These are phyloP conservation scores for Verbena officinalis DNA, from an alignment of 257 asterid species.

Conservation along the genomic window DNA sequence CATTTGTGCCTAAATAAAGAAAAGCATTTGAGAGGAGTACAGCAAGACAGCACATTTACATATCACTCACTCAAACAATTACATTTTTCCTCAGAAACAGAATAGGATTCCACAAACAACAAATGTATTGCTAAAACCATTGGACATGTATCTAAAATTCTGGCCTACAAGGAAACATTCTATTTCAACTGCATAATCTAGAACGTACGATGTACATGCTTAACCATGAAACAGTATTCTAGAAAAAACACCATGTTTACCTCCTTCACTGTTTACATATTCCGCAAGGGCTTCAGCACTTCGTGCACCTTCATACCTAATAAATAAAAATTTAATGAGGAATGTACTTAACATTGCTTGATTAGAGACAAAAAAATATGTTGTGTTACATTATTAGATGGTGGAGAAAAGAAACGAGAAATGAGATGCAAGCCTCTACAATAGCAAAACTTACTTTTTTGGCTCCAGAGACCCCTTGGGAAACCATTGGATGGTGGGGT, in stretches of 20 bases:
- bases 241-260: slow-evolving; percentile 40
- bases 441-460: slow-evolving; percentile 50
- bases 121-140: not conserved
- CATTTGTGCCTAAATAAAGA: slow-evolving; percentile 65
- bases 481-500: slow-evolving; percentile 91
- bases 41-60: no score
- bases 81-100: not conserved
- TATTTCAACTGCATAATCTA: not conserved
- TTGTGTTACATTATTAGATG: not conserved
- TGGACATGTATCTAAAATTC: not conserved
- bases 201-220: not conserved
- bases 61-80: not conserved
- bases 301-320: slow-evolving; percentile 75
- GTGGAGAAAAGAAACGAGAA: slow-evolving; percentile 2
- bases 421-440: not conserved
- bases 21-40: not conserved
- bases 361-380: not conserved
- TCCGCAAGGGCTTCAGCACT: slow-evolving; percentile 71
- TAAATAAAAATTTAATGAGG: slow-evolving; percentile 21
- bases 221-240: not conserved
- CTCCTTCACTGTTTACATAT: slow-evolving; percentile 72
- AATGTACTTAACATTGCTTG: slow-evolving; percentile 11
- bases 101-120: not conserved
- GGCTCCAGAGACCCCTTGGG: slow-evolving; percentile 92
- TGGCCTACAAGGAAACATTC: not conserved